phyloP scores from a whole-genome alignment of 2,329 filamentous ascomycete species.

The Microdochium paspali region DNA sequence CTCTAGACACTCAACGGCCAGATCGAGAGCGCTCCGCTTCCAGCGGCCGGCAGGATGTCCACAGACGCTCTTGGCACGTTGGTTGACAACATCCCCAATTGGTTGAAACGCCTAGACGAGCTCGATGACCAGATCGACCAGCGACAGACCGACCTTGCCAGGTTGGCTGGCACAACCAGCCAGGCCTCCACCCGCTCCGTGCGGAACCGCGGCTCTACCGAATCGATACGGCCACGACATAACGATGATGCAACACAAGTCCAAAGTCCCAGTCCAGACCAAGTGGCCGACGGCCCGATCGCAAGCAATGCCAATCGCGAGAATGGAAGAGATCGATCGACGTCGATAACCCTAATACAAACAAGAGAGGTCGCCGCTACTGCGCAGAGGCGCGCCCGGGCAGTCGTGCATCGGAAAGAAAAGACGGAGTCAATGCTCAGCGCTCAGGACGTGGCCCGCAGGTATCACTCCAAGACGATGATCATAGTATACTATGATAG shows the following conservation, averaged over 20 bases:
- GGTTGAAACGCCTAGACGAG: conserved; percentile 49
- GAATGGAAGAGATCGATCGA: conserved; percentile 15
- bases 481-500: conserved; percentile 91
- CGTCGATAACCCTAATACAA: conserved; percentile 26
- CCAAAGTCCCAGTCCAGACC: background rate
- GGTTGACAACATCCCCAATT: conserved; percentile 46
- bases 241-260: conserved; percentile 20
- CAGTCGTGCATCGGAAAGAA: conserved; percentile 38
- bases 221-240: conserved; percentile 41
- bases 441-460: conserved; percentile 33
- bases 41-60: conserved; percentile 19
- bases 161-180: conserved; percentile 25
- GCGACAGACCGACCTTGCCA: conserved; percentile 51
- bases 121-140: conserved; percentile 51
- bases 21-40: background rate
- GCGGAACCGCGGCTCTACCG: conserved; percentile 42
- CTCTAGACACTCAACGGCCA: too few relatives aligned
- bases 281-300: background rate
- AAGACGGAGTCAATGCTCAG: conserved; percentile 43
- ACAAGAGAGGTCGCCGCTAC: conserved; percentile 34
- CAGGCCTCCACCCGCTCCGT: conserved; percentile 29
- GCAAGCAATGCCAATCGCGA: conserved; percentile 11
- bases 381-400: conserved; percentile 35
- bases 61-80: conserved; percentile 50
- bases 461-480: conserved; percentile 63